Base-by-base conservation (phyloP, 768 basidiomycete genomes). In the Lentinula boryana region DNA sequence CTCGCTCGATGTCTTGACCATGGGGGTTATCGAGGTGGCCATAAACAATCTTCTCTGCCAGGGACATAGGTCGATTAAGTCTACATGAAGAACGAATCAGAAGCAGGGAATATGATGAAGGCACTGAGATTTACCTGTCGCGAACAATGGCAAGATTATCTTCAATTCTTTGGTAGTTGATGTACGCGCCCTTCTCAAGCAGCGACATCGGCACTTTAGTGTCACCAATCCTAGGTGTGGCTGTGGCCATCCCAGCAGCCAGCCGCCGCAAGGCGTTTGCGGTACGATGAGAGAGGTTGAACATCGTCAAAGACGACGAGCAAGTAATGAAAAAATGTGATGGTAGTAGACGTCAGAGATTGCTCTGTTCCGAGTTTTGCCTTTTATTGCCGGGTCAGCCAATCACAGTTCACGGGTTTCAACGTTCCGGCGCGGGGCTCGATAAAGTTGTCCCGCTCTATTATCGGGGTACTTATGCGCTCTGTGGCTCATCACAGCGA, bases 111-210 rank as follows among this genome's bases (percentile, higher is more conserved):
- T 18, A 32, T 15, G 49, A 43, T 10, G n/a, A 27, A 12, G 9
- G 13, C 35, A 32, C 21, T 18, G 16, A 55, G 49, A 46, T 58
- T 57, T 40, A 95, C 95, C 95, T 85, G 57, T 86, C 79, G 66
- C 94, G 88, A 60, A 98, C 85, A 70, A 96, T 73, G 65, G 82
- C 86, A 63, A 98, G 89, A 81, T 95, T 98, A 75, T 98, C 95
- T 79, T 98, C 95, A 72, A 98, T 98, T 61, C 95, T 89, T 76
- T 95, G 93, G 75, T 95, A 94, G 84, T 95, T 95, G 75, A 95
- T 93, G 71, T 84, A 93, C 48, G 84, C 86, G 67, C 80, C 84
- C 70, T 87, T 85, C 74, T 94, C 92, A 64, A 93, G 84, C 65
- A 88, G 79, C 41, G 90, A 92, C 91, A 94, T 93, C 66, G 89